Percentiles rank a stretch among this genome's conserved stretches.
phyloP scores from a whole-genome alignment of 2,329 filamentous ascomycete genomes.

The Cordyceps pruinosa region DNA sequence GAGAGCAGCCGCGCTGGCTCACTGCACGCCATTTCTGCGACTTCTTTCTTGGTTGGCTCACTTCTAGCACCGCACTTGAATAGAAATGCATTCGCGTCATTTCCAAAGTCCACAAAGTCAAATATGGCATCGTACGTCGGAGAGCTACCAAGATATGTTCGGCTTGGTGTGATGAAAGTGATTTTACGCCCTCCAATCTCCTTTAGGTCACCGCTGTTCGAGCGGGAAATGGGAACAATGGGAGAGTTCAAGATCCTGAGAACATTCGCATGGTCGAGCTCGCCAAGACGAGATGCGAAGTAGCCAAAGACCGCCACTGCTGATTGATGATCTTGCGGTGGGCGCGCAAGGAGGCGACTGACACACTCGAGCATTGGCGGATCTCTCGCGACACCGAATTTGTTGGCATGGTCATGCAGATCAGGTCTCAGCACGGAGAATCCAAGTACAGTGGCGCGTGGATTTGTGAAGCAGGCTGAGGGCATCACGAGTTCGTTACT shows the following conservation, averaged over 20 bases:
- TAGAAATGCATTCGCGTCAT: conserved; percentile 80
- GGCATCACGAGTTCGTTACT: conserved; percentile 64
- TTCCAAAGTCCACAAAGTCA: conserved; percentile 92
- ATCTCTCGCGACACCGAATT: conserved; percentile 80
- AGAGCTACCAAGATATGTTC: conserved; percentile 72
- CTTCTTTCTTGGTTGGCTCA: conserved; percentile 80
- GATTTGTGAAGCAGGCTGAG: conserved; percentile 74
- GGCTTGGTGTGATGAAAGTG: conserved; percentile 53
- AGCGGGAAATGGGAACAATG: conserved; percentile 62
- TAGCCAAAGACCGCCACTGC: conserved; percentile 76
- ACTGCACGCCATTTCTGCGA: conserved; percentile 74
- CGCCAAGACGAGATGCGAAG: conserved; percentile 67
- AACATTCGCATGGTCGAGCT: conserved; percentile 58
- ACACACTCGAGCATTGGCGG: conserved; percentile 74
- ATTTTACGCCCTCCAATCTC: conserved; percentile 34
- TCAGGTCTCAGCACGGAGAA: conserved; percentile 72
- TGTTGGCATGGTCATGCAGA: conserved; percentile 70
- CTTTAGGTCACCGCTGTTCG: conserved; percentile 19
- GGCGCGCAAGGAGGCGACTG: conserved; percentile 61
- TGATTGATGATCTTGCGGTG: conserved; percentile 59
- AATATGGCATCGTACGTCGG: conserved; percentile 79
- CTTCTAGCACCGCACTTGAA: conserved; percentile 83
- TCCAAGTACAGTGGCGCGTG: conserved; percentile 66
- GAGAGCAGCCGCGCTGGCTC: conserved; percentile 79
- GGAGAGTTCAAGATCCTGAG: conserved; percentile 54